These are phyloP conservation scores for Carex pumila DNA, from an alignment of 176 grass and related monocot genomes.

Conservation along the genomic window DNA sequence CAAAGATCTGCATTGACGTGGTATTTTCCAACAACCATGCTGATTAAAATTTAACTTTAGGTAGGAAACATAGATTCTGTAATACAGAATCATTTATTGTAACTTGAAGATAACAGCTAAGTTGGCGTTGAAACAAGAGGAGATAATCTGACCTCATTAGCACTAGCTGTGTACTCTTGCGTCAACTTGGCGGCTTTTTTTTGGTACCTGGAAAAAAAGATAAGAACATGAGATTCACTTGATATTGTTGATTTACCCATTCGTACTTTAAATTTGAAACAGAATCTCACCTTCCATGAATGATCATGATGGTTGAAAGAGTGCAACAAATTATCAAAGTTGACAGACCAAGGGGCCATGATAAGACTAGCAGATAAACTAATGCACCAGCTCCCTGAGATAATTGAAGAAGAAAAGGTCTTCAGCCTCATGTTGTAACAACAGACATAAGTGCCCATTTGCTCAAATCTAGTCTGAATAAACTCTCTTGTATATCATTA, in stretches of 20 bases:
- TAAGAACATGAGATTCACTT: constrained; percentile 19
- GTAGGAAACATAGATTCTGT: background rate
- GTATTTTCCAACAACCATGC: background rate
- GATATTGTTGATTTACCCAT: constrained; percentile 2
- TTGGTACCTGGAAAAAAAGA: constrained; percentile 64
- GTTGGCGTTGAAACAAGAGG: background rate
- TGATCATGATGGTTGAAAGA: constrained; percentile 68
- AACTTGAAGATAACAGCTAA: background rate
- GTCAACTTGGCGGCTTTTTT: constrained; percentile 81
- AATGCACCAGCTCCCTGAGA: constrained; percentile 84
- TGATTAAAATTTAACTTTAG: background rate
- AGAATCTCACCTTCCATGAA: constrained; percentile 64
- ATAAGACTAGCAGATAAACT: constrained; percentile 88
- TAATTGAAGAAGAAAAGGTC: constrained; percentile 24
- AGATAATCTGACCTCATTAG: constrained; percentile 74
- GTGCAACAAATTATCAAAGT: constrained; percentile 75
- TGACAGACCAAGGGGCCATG: constrained; percentile 89
- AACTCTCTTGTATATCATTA: background rate
- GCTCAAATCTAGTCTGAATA: background rate
- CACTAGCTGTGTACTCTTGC: constrained; percentile 85
- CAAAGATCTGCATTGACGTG: background rate
- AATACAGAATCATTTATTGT: background rate
- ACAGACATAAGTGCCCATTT: background rate
- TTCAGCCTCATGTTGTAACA: constrained; percentile 7
- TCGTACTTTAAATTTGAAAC: constrained; percentile 5